Evolutionary conservation across 2,329 filamentous ascomycete genomes (phyloP), one percentile per base, ranked within the genome.

Genomic region (Neoscytalidium dimidiatum): DNA sequence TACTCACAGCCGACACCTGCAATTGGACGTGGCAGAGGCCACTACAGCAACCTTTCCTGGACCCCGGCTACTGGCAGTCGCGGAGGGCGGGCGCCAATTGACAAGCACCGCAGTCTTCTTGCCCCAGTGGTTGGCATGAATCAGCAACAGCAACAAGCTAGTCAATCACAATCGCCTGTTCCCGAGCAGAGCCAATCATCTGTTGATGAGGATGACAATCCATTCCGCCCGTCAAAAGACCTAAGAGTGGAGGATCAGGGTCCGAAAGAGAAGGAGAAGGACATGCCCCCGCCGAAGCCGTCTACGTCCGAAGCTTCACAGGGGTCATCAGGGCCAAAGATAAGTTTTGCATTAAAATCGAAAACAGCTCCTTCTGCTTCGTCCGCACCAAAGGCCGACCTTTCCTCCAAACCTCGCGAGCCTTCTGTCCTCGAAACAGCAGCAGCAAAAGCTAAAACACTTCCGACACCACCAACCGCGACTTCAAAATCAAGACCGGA

Each of bases 331-430:
- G 80, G 81, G 2, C 87, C 88, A 49, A 95, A 94, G 78, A 96
- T 97, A 73, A 96, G 92, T 75, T 98, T 98, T 76, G 92, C 93
- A 1, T 92, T 98, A 77, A 97, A 97, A 75, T 86, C 89, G 9
- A 86, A 90, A 46, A 84, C 83, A 11, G 82, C 84, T 3, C 83
- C 88, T 21, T 79, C 81, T 28, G 81, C 84, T 67, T 81, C 83
- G 65, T 79, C 80, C 52, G 84, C 84, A 67, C 78, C 81, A 29
- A 83, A 85, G 46, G 73, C 80, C 44, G 84, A 84, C 66, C 70
- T 85, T 61, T 78, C 80, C 14, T 67, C 73, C 49, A 67, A 71
- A 8, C 69, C 73, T 46, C 71, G 68, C 35, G 70, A 80, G 76
- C 58, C 68, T 70, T 72, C 78, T 71, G 19, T 74, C 74, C 44